Conservation (phyloP, 371 early-diverging fungal species). For the Mortierella sp. region DNA sequence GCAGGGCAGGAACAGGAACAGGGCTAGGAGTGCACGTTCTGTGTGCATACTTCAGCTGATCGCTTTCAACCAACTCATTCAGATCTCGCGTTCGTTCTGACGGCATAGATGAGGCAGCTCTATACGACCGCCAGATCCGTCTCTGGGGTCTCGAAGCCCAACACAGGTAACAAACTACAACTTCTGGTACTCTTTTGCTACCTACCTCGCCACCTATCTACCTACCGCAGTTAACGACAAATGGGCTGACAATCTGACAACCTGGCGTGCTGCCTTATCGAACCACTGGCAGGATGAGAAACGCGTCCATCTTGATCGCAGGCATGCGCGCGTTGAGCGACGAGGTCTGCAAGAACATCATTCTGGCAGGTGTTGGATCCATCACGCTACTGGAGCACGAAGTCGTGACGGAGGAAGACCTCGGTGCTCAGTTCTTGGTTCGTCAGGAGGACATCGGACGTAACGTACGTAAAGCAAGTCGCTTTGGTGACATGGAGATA, state of each 20-base stretch:
- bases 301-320: slow-evolving; percentile 75
- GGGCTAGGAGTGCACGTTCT: too few species aligned
- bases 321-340: slow-evolving; percentile 75
- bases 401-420: slow-evolving; percentile 66
- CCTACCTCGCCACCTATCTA: too few species aligned
- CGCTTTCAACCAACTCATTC: background rate
- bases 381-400: slow-evolving; percentile 76
- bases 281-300: slow-evolving; percentile 76
- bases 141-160: slow-evolving; percentile 96
- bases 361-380: slow-evolving; percentile 87
- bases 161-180: slow-evolving; percentile 68
- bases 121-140: slow-evolving; percentile 96
- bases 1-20: too few species aligned
- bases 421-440: slow-evolving; percentile 86
- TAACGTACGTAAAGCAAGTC: slow-evolving; percentile 64
- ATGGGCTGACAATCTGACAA: too few species aligned
- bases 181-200: background rate
- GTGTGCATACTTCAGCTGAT: too few species aligned
- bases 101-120: slow-evolving; percentile 89
- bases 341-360: slow-evolving; percentile 92
- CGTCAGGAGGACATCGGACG: slow-evolving; percentile 68
- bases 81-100: background rate
- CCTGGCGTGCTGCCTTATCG: too few species aligned
- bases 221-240: too few species aligned
- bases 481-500: background rate